A percentile compares a stretch with the other conserved stretches of the same genome.
phyloP scores from a whole-genome alignment of 1,139 yeast species.

The Saccharomyces hybrid region DNA sequence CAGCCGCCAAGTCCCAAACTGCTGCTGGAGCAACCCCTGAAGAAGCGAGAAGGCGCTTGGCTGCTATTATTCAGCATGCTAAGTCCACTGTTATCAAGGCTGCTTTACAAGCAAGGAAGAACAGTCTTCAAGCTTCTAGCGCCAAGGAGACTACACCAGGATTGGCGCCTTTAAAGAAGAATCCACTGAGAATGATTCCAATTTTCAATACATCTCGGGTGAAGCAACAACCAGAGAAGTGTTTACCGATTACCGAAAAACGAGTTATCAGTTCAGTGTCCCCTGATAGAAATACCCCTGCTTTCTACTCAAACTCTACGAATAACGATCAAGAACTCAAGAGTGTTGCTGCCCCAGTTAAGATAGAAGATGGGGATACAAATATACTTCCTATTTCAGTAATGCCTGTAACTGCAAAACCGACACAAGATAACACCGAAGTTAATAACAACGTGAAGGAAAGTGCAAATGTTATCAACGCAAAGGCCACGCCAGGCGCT shows the following conservation, averaged over 20 bases:
- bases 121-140: conserved; percentile 8
- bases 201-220: conserved; percentile 13
- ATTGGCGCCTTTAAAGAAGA: neutral
- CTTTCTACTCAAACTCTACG: neutral
- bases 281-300: neutral
- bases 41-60: conserved; percentile 25
- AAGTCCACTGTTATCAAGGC: conserved; percentile 56
- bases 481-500: too few relatives aligned
- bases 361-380: neutral
- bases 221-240: neutral
- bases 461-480: too few relatives aligned
- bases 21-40: conserved; percentile 30
- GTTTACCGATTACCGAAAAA: neutral
- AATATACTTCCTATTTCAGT: neutral
- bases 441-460: neutral
- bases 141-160: neutral
- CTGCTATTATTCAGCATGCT: conserved; percentile 30
- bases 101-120: conserved; percentile 44
- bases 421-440: neutral
- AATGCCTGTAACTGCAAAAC: neutral
- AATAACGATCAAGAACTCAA: neutral
- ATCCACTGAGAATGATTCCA: conserved; percentile 9
- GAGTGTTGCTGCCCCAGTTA: neutral
- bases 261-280: neutral
- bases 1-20: conserved; percentile 30